A percentile compares a stretch with the other conserved stretches of the same genome.
phyloP scores from a whole-genome alignment of 768 basidiomycete genomes.

The Kwoniella europaea region DNA sequence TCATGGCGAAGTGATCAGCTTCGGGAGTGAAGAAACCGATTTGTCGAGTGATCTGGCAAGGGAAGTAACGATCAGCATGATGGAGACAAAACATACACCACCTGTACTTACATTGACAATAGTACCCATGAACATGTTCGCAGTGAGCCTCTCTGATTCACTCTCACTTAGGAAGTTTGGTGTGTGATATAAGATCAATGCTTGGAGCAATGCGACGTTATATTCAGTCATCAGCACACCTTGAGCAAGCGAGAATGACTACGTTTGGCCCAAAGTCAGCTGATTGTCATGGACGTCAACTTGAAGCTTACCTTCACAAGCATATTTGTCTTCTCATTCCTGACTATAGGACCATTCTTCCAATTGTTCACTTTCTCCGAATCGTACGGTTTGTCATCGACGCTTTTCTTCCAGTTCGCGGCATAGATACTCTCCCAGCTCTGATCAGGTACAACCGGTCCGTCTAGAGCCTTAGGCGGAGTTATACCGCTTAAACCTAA shows the following conservation, averaged over 20 bases:
- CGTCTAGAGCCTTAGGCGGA: slow-evolving; percentile 30
- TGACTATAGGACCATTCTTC: slow-evolving; percentile 45
- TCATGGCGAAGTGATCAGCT: slow-evolving; percentile 49
- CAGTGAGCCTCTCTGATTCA: slow-evolving; percentile 47
- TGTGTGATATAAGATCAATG: slow-evolving; percentile 53
- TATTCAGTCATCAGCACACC: slow-evolving; percentile 58
- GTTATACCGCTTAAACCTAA: neutral
- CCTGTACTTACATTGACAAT: slow-evolving; percentile 52
- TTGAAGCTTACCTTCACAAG: slow-evolving; percentile 50
- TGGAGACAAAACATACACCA: neutral
- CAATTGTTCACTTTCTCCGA: slow-evolving; percentile 40
- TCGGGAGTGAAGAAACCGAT: slow-evolving; percentile 56
- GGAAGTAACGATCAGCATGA: neutral
- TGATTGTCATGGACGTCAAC: neutral
- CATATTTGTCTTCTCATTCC: slow-evolving; percentile 59
- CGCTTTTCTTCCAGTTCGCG: slow-evolving; percentile 24
- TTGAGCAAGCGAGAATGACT: slow-evolving; percentile 56
- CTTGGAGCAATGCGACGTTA: slow-evolving; percentile 50
- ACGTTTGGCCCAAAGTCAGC: neutral
- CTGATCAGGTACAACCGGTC: slow-evolving; percentile 34
- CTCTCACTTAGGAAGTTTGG: slow-evolving; percentile 50
- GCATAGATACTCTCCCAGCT: slow-evolving; percentile 42
- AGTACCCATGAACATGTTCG: slow-evolving; percentile 53
- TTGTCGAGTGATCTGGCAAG: slow-evolving; percentile 54
- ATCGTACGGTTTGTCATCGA: slow-evolving; percentile 18